These are phyloP conservation scores for Phytophthora kernoviae DNA, from an alignment of 352 stramenopile species.

Conservation along the genomic window DNA sequence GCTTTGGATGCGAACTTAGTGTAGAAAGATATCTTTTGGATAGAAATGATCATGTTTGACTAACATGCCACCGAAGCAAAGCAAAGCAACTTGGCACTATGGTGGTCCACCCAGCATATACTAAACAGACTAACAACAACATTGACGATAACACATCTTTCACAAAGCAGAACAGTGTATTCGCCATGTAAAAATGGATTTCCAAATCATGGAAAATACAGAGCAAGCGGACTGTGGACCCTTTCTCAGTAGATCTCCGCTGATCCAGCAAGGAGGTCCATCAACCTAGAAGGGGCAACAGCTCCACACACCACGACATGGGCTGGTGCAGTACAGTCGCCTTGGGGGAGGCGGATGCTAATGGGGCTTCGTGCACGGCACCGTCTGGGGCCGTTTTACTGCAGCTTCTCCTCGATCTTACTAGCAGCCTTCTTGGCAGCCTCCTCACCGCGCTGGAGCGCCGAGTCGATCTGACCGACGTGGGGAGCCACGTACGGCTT, in stretches of 20 bases:
- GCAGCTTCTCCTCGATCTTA: conserved; percentile 53
- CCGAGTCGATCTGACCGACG: conserved; percentile 68
- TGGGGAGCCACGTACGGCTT: conserved; percentile 85
- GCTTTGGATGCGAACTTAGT: too few relatives aligned
- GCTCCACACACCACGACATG: not conserved
- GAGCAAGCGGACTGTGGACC: conserved; percentile 11
- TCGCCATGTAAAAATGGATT: conserved; percentile 29
- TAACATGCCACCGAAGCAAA: too few relatives aligned
- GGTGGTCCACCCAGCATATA: too few relatives aligned
- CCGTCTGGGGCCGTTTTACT: conserved; percentile 20
- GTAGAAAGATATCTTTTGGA: too few relatives aligned
- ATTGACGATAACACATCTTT: not conserved
- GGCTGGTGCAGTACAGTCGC: not conserved
- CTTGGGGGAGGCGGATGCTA: not conserved
- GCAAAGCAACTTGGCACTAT: too few relatives aligned
- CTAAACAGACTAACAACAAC: too few relatives aligned
- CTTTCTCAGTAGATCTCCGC: not conserved
- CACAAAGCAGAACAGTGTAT: conserved; percentile 35
- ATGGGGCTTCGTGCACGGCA: not conserved
- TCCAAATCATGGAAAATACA: conserved; percentile 31
- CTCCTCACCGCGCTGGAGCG: conserved; percentile 59
- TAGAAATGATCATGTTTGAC: too few relatives aligned
- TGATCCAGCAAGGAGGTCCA: not conserved
- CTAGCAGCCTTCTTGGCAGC: conserved; percentile 52
- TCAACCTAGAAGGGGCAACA: not conserved